Evolutionary conservation across 345 rosid species (phyloP).

Genomic region (Acer campestre): DNA sequence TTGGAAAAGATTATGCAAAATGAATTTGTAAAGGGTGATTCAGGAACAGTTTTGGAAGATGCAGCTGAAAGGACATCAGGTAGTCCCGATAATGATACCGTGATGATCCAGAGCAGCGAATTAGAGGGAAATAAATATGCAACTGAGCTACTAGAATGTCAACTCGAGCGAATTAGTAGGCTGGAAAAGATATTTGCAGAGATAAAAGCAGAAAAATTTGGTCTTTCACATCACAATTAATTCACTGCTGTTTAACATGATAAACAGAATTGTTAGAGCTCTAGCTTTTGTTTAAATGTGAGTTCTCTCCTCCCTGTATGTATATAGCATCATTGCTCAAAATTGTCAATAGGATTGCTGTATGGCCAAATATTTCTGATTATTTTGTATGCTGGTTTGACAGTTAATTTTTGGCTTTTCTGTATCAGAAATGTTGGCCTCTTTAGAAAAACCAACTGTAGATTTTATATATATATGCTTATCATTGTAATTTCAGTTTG

Average conservation of each 20-base stretch:
- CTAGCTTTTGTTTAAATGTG: not conserved
- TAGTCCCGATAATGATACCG: not conserved
- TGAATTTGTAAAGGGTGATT: not conserved
- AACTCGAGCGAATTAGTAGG: not conserved
- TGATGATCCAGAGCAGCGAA: not conserved
- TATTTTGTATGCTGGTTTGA: too few relatives aligned
- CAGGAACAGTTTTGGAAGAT: too few relatives aligned
- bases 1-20: too few relatives aligned
- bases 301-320: too few relatives aligned
- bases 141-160: not conserved
- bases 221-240: not conserved
- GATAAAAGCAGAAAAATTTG: not conserved
- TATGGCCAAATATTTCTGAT: not conserved
- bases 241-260: not conserved
- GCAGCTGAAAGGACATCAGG: not conserved
- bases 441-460: too few relatives aligned
- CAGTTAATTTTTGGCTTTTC: too few relatives aligned
- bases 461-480: too few relatives aligned
- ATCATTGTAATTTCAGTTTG: too few relatives aligned
- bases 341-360: too few relatives aligned
- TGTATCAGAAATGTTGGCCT: not conserved
- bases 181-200: conserved; percentile 4
- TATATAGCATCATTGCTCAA: too few relatives aligned
- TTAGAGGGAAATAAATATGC: not conserved
- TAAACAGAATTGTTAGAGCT: not conserved